Conservation (phyloP, 768 basidiomycete genomes). For the Pseudohyphozyma bogoriensis region DNA sequence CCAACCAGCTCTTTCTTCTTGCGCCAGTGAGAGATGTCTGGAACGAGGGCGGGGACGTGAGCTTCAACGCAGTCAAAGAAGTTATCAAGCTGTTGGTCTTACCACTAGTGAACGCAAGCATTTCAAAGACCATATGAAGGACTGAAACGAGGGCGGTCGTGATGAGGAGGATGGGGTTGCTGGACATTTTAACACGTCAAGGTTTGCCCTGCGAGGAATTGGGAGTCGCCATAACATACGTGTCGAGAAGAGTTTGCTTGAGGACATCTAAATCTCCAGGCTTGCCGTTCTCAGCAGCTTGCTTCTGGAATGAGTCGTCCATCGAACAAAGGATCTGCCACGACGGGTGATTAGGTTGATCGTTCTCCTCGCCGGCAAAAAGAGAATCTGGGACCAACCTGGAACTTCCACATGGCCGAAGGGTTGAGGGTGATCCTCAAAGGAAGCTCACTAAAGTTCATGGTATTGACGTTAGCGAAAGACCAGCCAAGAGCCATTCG, state of each 20-base stretch:
- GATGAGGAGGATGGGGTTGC: conserved; percentile 65
- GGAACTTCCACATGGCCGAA: conserved; percentile 62
- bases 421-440: conserved; percentile 75
- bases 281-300: conserved; percentile 40
- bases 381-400: conserved; percentile 7
- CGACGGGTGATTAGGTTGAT: conserved; percentile 34
- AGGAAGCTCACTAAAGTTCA: conserved; percentile 47
- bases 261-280: conserved; percentile 94
- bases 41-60: conserved; percentile 93
- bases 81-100: no score
- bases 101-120: conserved; percentile 23
- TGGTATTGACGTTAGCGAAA: not conserved
- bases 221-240: no score
- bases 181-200: no score
- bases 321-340: conserved; percentile 78
- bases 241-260: conserved; percentile 73
- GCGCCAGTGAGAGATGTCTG: conserved; percentile 89
- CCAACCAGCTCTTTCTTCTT: conserved; percentile 83
- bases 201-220: no score
- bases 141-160: conserved; percentile 75
- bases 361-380: no score
- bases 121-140: conserved; percentile 77
- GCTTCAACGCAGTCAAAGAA: conserved; percentile 46
- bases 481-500: not conserved
- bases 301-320: conserved; percentile 69